Evolutionary conservation across 1,284 basidiomycete genomes (phyloP).

Genomic region (Pseudozyma tsukubaensis): DNA sequence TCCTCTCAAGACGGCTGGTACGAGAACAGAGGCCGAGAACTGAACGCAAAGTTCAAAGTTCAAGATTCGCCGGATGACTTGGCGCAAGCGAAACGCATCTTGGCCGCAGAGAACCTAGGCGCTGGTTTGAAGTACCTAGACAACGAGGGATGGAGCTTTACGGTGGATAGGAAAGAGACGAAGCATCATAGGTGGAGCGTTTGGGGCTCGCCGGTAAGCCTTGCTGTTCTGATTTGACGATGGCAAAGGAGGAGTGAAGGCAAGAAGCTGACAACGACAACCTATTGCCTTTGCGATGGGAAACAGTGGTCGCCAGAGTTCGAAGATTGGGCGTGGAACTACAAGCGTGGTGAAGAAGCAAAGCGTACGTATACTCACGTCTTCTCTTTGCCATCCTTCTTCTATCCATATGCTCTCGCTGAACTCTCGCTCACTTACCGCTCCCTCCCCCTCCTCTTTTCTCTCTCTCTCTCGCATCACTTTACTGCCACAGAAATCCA

Average conservation of each 20-base stretch:
- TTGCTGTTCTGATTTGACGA: neutral
- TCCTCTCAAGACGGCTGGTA: conserved; percentile 22
- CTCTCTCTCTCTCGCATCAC: too few relatives aligned
- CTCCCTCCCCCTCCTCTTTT: neutral
- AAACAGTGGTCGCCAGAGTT: conserved; percentile 48
- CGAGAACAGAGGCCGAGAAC: conserved; percentile 21
- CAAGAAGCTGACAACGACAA: neutral
- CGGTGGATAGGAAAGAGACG: conserved; percentile 17
- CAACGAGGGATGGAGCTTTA: conserved; percentile 21
- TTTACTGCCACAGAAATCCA: conserved; percentile 20
- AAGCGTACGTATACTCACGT: neutral
- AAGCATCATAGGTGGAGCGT: conserved; percentile 35
- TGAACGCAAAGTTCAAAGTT: conserved; percentile 28
- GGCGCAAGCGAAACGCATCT: neutral
- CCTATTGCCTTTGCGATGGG: neutral
- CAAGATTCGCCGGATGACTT: conserved; percentile 19
- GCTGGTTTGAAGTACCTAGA: conserved; percentile 27
- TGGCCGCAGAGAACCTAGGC: conserved; percentile 1
- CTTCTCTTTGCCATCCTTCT: neutral
- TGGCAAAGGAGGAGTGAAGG: neutral
- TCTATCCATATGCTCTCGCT: too few relatives aligned
- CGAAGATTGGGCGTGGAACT: conserved; percentile 56
- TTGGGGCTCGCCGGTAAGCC: conserved; percentile 40
- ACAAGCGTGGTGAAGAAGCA: conserved; percentile 19
- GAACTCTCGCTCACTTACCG: neutral